Percentiles rank a stretch among this genome's conserved stretches.
These are phyloP conservation scores for Sporisorium reilianum DNA, from an alignment of 1,284 basidiomycete genomes.

Conservation along the genomic window DNA sequence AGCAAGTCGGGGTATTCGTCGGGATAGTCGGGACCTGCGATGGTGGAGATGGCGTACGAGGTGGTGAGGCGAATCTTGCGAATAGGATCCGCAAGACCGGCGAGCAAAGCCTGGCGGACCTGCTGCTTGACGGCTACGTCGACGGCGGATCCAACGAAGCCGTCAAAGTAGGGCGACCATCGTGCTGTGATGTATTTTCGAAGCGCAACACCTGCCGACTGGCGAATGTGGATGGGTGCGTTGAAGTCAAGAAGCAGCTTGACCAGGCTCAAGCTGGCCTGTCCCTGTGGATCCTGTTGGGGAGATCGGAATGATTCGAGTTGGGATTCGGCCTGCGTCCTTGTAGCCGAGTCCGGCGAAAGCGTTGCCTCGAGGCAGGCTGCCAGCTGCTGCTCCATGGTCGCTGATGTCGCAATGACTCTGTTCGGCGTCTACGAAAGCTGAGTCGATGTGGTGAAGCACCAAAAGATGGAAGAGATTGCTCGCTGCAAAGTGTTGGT, in stretches of 20 bases:
- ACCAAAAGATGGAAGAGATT: neutral
- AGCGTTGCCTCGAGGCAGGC: conserved; percentile 51
- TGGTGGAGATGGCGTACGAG: conserved; percentile 58
- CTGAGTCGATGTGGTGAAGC: neutral
- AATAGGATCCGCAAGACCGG: conserved; percentile 48
- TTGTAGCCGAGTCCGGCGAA: conserved; percentile 35
- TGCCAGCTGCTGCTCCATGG: conserved; percentile 51
- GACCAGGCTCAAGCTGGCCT: conserved; percentile 42
- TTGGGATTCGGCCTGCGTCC: conserved; percentile 47
- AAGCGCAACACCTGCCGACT: conserved; percentile 61
- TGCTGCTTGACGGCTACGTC: conserved; percentile 54
- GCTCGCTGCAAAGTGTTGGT: conserved; percentile 3
- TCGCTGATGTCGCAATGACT: too few species aligned
- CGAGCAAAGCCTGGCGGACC: conserved; percentile 53
- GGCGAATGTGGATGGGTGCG: conserved; percentile 48
- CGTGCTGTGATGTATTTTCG: conserved; percentile 60
- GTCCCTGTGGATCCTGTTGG: conserved; percentile 30
- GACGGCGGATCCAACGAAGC: conserved; percentile 47
- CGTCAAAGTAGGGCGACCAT: conserved; percentile 63
- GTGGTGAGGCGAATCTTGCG: conserved; percentile 60
- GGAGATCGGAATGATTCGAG: conserved; percentile 43
- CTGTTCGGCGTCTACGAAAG: neutral
- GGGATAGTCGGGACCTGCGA: conserved; percentile 65
- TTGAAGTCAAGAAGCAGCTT: conserved; percentile 34
- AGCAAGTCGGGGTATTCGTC: conserved; percentile 65